Percentiles rank a stretch among this genome's conserved stretches.
These are phyloP conservation scores for Chlamydomonas sphaeroides DNA, from an alignment of 139 green algal genomes.

Conservation along the genomic window DNA sequence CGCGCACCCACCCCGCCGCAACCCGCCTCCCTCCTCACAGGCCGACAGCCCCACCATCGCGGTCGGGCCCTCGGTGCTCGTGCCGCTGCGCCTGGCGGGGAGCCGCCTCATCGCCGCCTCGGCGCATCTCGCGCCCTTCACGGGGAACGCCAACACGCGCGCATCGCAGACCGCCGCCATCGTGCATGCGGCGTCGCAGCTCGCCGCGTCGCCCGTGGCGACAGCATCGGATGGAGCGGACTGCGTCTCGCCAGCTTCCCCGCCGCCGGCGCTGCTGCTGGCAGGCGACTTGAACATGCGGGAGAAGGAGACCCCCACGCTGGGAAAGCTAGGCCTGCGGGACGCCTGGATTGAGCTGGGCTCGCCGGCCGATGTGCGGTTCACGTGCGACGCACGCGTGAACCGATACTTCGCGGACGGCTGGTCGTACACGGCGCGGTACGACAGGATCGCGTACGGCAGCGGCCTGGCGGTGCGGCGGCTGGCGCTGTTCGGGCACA, in stretches of 20 bases:
- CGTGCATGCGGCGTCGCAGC: not conserved
- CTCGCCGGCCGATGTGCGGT: not conserved
- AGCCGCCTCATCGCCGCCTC: not conserved
- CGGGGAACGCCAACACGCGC: not conserved
- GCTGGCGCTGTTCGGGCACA: no score
- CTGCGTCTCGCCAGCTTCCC: not conserved
- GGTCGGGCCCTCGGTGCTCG: not conserved
- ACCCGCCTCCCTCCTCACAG: no score
- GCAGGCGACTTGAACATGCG: constrained; percentile 32
- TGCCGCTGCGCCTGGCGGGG: not conserved
- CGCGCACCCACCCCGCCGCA: no score
- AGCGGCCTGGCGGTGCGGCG: no score
- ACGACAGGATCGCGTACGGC: no score
- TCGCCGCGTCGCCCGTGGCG: not conserved
- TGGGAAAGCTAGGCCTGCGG: not conserved
- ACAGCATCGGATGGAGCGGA: not conserved
- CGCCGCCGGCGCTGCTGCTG: not conserved
- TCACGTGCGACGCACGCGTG: no score
- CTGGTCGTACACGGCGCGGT: no score
- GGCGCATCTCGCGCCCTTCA: constrained; percentile 6
- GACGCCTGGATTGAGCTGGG: constrained; percentile 28
- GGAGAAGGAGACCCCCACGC: not conserved
- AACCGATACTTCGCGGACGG: no score
- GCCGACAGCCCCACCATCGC: not conserved
- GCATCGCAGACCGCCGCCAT: not conserved